A percentile compares a stretch with the other conserved stretches of the same genome.
phyloP scores from a whole-genome alignment of 352 stramenopile species.

The Phytophthora citricola region DNA sequence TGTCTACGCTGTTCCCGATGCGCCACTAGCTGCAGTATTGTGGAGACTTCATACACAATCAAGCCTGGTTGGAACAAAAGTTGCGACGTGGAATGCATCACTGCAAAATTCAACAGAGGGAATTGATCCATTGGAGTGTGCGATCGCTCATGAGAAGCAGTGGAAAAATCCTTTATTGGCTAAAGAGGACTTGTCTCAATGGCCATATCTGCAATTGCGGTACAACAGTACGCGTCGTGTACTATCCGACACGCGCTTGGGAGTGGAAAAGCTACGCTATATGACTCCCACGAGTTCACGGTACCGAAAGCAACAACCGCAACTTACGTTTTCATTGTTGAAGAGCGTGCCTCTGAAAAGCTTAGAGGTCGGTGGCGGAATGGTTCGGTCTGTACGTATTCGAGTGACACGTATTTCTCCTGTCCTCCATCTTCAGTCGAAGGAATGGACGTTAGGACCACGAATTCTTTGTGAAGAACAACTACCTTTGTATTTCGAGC shows the following conservation, averaged over 20 bases:
- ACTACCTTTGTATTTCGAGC: conserved; percentile 52
- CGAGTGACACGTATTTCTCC: conserved; percentile 60
- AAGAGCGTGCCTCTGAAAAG: conserved; percentile 72
- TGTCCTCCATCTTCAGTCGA: conserved; percentile 70
- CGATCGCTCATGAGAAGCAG: conserved; percentile 38
- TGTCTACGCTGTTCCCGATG: conserved; percentile 65
- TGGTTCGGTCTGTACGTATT: conserved; percentile 67
- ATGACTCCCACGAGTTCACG: conserved; percentile 5
- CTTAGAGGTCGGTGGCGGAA: conserved; percentile 64
- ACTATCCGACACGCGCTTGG: conserved; percentile 46
- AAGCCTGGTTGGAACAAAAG: conserved; percentile 62
- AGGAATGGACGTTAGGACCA: conserved; percentile 65
- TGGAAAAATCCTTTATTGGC: conserved; percentile 62
- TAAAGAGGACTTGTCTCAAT: conserved; percentile 56
- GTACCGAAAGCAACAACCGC: conserved; percentile 27
- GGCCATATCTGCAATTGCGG: conserved; percentile 67
- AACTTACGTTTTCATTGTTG: conserved; percentile 54
- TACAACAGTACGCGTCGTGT: conserved; percentile 76
- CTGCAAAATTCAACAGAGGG: conserved; percentile 72
- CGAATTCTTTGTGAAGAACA: conserved; percentile 76
- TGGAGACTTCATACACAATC: conserved; percentile 54
- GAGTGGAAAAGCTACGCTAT: conserved; percentile 49
- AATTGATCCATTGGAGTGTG: conserved; percentile 71
- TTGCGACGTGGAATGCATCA: conserved; percentile 71
- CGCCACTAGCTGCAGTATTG: conserved; percentile 42